Base-by-base conservation (phyloP, 177 flowering plant species). In the Tripterygium wilfordii region DNA sequence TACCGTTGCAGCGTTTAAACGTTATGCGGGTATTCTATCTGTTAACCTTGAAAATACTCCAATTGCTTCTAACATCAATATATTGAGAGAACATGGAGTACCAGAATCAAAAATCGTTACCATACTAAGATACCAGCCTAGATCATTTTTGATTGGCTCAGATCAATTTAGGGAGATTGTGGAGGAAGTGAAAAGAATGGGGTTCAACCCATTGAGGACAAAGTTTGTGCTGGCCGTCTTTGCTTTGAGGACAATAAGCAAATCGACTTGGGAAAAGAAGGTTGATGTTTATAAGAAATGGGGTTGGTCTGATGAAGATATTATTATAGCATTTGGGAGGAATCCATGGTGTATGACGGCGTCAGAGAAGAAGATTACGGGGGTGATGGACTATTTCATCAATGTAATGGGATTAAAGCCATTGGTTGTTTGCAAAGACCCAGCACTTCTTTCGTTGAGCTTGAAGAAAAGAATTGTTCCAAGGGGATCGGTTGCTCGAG, bases 301-400 rank as follows among this genome's bases (percentile, higher is more conserved):
- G 63, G 69, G 69, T 37, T 64, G 46, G 69, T 53, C 74, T 7
- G 45, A 64, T 4, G 39, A 46, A 23, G 57, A 69, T 9, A 18
- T 54, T 57, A 9, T 41, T 18, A 10, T 2, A 5, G 58, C 61
- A 6, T 69, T 69, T 40, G 10, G 48, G 10, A 53, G 28, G 39
- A 10, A 41, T 10, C 73, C 73, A 2, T 3, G 17, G 21, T 57
- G 29, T 48, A 37, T 69, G 58, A 1, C 9, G 2, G 15, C 24
- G 3, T 66, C 71, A 8, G 57, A 48, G 54, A 39, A 60, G 6
- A 70, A 66, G 25, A 53, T 66, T 31, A 32, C 0, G 29, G 24
- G 10, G 13, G 16, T 5, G 5, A 49, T 70, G 66, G 58, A 57
- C 20, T 63, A 63, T 44, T 30, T 62, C 18, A 45, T 66, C 8